These are phyloP conservation scores for Lentinula edodes DNA, from an alignment of 768 basidiomycete genomes.

Conservation along the genomic window DNA sequence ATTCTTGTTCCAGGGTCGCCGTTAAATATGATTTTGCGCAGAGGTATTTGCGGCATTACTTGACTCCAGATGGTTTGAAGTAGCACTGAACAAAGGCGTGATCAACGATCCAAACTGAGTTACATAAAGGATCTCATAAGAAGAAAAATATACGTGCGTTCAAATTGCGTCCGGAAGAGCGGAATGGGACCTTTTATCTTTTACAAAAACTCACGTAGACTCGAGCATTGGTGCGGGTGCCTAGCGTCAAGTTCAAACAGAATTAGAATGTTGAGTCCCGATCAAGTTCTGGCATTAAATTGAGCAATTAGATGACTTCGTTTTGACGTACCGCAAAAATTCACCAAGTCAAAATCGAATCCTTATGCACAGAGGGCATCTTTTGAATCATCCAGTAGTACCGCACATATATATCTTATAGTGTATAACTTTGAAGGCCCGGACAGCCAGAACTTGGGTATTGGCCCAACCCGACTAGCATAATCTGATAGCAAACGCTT, in stretches of 20 bases:
- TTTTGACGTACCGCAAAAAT: not conserved
- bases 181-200: not conserved
- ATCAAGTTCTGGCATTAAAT: not conserved
- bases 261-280: not conserved
- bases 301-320: not conserved
- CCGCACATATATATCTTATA: no score
- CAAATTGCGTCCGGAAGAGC: not conserved
- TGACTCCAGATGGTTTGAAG: not conserved
- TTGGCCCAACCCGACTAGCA: no score
- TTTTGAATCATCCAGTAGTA: not conserved
- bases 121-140: conserved; percentile 1
- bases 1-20: not conserved
- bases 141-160: not conserved
- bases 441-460: no score
- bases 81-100: not conserved
- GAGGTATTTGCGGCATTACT: conserved; percentile 1
- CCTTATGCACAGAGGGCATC: not conserved
- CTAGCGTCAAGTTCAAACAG: not conserved
- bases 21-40: not conserved
- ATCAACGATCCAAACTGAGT: not conserved
- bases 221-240: not conserved
- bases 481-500: no score
- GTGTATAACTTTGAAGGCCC: no score
- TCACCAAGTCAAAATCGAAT: not conserved
- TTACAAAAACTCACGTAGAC: not conserved